These are phyloP conservation scores for Metschnikowia orientalis DNA, from an alignment of 805 yeast genomes.

Conservation along the genomic window DNA sequence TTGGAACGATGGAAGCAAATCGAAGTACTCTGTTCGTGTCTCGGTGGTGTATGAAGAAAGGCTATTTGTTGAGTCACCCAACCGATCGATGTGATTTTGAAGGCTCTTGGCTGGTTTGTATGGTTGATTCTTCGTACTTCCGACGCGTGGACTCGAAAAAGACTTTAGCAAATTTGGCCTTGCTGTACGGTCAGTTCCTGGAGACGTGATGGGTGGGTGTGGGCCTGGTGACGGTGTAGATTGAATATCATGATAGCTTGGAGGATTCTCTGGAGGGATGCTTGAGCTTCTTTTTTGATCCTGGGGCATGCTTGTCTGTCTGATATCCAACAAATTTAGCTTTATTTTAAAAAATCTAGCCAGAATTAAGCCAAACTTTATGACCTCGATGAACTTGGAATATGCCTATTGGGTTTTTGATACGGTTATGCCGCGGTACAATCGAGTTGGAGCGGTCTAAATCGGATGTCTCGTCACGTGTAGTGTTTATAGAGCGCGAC, in stretches of 20 bases:
- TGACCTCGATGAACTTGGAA: too few species aligned
- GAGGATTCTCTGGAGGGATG: constrained; percentile 18
- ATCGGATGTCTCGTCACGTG: too few species aligned
- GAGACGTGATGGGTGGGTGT: constrained; percentile 10
- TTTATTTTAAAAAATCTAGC: too few species aligned
- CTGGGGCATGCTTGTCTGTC: too few species aligned
- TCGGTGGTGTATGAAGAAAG: constrained; percentile 13
- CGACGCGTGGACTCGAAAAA: not conserved
- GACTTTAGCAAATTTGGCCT: constrained; percentile 1
- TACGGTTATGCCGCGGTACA: too few species aligned
- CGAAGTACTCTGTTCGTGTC: constrained; percentile 33
- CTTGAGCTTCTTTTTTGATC: not conserved
- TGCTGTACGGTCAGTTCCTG: constrained; percentile 1
- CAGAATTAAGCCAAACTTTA: too few species aligned
- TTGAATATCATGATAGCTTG: constrained; percentile 21
- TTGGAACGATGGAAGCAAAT: constrained; percentile 64
- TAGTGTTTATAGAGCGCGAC: too few species aligned
- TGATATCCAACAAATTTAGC: too few species aligned
- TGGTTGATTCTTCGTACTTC: constrained; percentile 19
- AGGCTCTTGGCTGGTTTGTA: constrained; percentile 33
- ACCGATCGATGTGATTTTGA: constrained; percentile 31
- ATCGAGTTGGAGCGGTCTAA: too few species aligned
- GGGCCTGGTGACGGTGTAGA: constrained; percentile 10
- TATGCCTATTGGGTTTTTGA: too few species aligned
- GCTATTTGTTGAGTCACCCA: constrained; percentile 11